Percentiles rank a stretch among this genome's conserved stretches.
These are phyloP conservation scores for Kondoa subrosea DNA, from an alignment of 768 basidiomycete genomes.

Conservation along the genomic window DNA sequence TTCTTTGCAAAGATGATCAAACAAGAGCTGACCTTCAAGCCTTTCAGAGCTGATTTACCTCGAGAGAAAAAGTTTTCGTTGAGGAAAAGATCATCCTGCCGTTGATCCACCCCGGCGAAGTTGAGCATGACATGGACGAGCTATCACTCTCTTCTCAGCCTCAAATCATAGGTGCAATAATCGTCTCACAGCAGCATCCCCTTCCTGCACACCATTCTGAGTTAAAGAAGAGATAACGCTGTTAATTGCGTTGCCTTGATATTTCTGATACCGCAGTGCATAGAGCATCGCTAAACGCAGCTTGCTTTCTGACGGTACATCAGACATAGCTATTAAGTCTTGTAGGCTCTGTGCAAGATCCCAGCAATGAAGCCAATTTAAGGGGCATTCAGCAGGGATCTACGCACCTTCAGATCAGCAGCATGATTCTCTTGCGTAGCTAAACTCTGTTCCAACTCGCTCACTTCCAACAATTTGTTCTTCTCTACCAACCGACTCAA, in stretches of 20 bases:
- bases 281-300: constrained; percentile 78
- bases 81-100: constrained; percentile 92
- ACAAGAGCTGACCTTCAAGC: constrained; percentile 52
- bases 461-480: constrained; percentile 70
- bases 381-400: neutral
- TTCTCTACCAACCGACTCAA: constrained; percentile 73
- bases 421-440: constrained; percentile 66
- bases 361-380: neutral
- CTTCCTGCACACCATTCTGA: constrained; percentile 31
- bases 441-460: constrained; percentile 89
- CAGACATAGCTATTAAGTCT: constrained; percentile 50
- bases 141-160: constrained; percentile 34
- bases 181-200: constrained; percentile 20
- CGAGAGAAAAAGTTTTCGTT: constrained; percentile 86
- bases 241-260: constrained; percentile 61
- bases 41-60: constrained; percentile 85
- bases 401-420: constrained; percentile 62
- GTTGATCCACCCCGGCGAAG: constrained; percentile 82
- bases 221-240: constrained; percentile 36
- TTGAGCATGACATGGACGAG: constrained; percentile 85
- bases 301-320: constrained; percentile 61
- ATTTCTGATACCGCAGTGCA: constrained; percentile 86
- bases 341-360: constrained; percentile 53
- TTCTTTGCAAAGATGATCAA: neutral
- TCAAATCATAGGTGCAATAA: neutral